phyloP scores from a whole-genome alignment of 352 stramenopile species.

The Pythium dissimile region DNA sequence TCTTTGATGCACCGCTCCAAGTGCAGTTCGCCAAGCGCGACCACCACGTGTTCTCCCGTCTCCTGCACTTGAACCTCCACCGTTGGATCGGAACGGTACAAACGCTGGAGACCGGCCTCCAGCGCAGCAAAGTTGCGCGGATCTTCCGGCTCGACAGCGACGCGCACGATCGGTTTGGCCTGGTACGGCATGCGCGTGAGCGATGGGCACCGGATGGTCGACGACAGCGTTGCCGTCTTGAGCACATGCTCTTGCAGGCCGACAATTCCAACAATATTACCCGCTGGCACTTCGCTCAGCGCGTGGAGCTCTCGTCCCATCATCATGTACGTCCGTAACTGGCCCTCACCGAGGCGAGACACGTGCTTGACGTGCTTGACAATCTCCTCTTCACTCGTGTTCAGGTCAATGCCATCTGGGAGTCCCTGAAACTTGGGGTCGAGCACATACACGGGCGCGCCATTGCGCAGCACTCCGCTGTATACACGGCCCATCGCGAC shows the following conservation, averaged over 20 bases:
- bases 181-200: conserved; percentile 88
- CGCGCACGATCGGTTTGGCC: conserved; percentile 90
- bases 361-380: conserved; percentile 53
- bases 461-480: conserved; percentile 71
- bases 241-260: conserved; percentile 85
- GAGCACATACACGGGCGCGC: conserved; percentile 74
- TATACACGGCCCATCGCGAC: conserved; percentile 91
- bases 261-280: conserved; percentile 89
- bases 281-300: conserved; percentile 72
- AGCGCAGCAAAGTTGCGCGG: conserved; percentile 83
- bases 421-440: conserved; percentile 87
- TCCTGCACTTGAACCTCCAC: conserved; percentile 91
- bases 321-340: conserved; percentile 89
- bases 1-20: conserved; percentile 92
- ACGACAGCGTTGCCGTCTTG: conserved; percentile 89
- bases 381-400: conserved; percentile 26
- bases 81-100: conserved; percentile 91
- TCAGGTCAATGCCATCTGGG: neutral
- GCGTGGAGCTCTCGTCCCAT: conserved; percentile 89
- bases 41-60: conserved; percentile 89
- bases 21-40: conserved; percentile 89
- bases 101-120: conserved; percentile 82
- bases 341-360: conserved; percentile 36
- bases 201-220: conserved; percentile 72
- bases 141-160: conserved; percentile 88